A percentile compares a stretch with the other conserved stretches of the same genome.
These are phyloP conservation scores for Penicillium macrosclerotiorum DNA, from an alignment of 495 filamentous ascomycete genomes.

Conservation along the genomic window DNA sequence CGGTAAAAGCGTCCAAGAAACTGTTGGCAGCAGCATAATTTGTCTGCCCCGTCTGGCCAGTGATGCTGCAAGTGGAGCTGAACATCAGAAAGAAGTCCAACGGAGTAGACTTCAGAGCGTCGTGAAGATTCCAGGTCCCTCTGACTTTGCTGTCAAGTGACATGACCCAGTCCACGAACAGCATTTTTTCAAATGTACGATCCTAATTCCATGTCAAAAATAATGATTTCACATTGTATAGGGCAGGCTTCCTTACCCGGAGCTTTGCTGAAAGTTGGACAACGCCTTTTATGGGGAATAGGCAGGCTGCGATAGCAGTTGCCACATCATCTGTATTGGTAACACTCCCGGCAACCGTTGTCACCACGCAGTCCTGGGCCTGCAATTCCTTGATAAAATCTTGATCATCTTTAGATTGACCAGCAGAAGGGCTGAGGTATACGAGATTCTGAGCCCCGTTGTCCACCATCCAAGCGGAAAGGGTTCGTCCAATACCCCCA, in stretches of 20 bases:
- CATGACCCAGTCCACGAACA: neutral
- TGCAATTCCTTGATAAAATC: slow-evolving; percentile 1
- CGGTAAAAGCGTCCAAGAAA: slow-evolving; percentile 26
- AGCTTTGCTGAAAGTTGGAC: slow-evolving; percentile 1
- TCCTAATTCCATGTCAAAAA: too few relatives aligned
- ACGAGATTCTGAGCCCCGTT: slow-evolving; percentile 54
- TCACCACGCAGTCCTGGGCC: neutral
- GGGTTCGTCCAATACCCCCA: slow-evolving; percentile 57
- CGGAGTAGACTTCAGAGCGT: neutral
- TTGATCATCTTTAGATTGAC: neutral
- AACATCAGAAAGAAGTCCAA: slow-evolving; percentile 18
- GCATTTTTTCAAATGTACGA: neutral
- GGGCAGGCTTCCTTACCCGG: neutral
- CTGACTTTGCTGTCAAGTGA: neutral
- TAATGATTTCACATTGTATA: neutral
- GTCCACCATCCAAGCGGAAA: slow-evolving; percentile 56
- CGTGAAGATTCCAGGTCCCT: slow-evolving; percentile 5
- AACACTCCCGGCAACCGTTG: neutral
- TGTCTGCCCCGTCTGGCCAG: slow-evolving; percentile 20
- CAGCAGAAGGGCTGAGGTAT: slow-evolving; percentile 20
- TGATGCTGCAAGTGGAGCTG: slow-evolving; percentile 14
- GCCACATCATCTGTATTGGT: neutral
- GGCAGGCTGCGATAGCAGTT: neutral
- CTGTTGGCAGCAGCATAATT: slow-evolving; percentile 26
- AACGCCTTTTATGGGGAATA: neutral